phyloP scores from a whole-genome alignment of 352 stramenopile genomes.

The Aphanomyces invadans region DNA sequence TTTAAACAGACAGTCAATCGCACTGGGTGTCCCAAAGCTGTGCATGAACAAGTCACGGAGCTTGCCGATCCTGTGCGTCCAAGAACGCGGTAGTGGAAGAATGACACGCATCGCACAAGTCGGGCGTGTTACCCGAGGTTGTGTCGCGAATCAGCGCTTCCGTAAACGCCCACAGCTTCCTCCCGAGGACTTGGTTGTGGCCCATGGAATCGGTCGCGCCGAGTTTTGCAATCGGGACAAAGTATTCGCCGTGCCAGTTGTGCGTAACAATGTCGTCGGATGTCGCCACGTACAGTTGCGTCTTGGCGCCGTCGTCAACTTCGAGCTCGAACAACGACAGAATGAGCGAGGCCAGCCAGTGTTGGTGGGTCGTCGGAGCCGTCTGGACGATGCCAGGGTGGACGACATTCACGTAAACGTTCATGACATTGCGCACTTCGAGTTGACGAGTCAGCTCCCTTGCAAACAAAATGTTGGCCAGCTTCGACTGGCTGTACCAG shows the following conservation, averaged over 20 bases:
- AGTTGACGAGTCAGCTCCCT: slow-evolving; percentile 29
- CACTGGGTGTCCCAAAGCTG: too few species aligned
- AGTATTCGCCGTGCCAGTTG: slow-evolving; percentile 12
- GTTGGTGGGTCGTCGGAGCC: not conserved
- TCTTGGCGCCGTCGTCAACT: slow-evolving; percentile 15
- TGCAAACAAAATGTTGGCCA: slow-evolving; percentile 29
- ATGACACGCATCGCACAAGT: too few species aligned
- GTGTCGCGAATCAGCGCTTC: slow-evolving; percentile 13
- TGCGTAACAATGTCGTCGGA: slow-evolving; percentile 16
- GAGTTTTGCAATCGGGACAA: slow-evolving; percentile 17
- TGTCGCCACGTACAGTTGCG: slow-evolving; percentile 16
- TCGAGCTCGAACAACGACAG: slow-evolving; percentile 1
- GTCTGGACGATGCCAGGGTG: slow-evolving; percentile 26
- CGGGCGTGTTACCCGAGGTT: not conserved
- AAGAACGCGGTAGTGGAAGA: too few species aligned
- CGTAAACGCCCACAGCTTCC: slow-evolving; percentile 18
- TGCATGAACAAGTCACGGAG: too few species aligned
- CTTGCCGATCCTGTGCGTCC: too few species aligned
- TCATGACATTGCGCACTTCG: slow-evolving; percentile 21
- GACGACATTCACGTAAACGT: slow-evolving; percentile 25
- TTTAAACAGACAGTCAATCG: too few species aligned
- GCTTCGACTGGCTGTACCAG: slow-evolving; percentile 27
- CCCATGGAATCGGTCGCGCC: not conserved
- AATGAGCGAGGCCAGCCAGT: not conserved
- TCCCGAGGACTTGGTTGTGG: not conserved